phyloP scores from a whole-genome alignment of 345 rosid species.

The Eucalyptus pumila region DNA sequence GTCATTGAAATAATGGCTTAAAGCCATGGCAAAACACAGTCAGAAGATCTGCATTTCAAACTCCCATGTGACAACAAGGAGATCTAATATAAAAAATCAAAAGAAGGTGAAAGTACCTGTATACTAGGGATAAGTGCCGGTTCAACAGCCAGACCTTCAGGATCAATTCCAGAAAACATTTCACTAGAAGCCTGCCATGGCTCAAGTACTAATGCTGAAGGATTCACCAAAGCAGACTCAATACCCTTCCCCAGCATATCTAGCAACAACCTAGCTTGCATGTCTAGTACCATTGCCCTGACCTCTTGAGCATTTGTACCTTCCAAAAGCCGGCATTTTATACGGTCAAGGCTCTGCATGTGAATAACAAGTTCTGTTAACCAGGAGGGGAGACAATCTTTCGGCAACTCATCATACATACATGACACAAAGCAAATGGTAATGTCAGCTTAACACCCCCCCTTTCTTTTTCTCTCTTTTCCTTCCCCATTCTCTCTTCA shows the following conservation, averaged over 20 bases:
- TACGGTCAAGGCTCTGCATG: constrained; percentile 91
- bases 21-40: neutral
- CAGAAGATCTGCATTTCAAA: neutral
- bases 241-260: constrained; percentile 99
- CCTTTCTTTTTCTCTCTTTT: no score
- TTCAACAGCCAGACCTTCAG: constrained; percentile 95
- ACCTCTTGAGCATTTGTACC: constrained; percentile 99
- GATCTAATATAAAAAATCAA: neutral
- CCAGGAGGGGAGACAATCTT: neutral
- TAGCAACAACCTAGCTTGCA: constrained; percentile 94
- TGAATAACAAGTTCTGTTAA: neutral
- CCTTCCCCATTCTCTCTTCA: neutral
- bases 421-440: neutral
- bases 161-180: constrained; percentile 58
- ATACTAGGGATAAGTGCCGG: constrained; percentile 75
- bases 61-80: neutral
- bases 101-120: constrained; percentile 34
- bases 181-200: constrained; percentile 86
- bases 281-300: constrained; percentile 99
- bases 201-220: constrained; percentile 78
- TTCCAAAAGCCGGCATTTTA: constrained; percentile 93
- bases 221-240: constrained; percentile 89
- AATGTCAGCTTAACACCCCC: neutral
- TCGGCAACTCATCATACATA: neutral
- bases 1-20: neutral